Evolutionary conservation across 352 stramenopile species (phyloP), one percentile per base, ranked within the genome.

Genomic region (Peronospora destructor): DNA sequence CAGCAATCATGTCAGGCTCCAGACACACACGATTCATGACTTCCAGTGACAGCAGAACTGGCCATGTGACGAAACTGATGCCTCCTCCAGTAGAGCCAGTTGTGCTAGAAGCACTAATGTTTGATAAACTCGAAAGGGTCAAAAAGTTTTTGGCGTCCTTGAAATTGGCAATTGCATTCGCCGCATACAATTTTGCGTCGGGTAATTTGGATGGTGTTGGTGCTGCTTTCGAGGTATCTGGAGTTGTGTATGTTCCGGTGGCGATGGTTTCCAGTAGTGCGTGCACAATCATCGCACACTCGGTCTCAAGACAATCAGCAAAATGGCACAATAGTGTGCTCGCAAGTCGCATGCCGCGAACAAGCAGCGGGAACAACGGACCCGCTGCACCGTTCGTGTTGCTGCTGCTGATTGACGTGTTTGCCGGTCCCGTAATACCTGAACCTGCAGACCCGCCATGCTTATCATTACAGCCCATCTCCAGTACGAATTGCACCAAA

Each of bases 21-120:
- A 79, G 16, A 29, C 68, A 87, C 37, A 88, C 53, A 19, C 80
- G 80, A 46, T 84, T 88, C 10, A 94, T 53, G 25, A 94, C 83
- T 68, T 94, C 83, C 3, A 94, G 68, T 10, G 80, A 71, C 9
- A 94, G 49, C 13, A 94, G 45, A 9, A 91, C 83, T 1, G 76
- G 81, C 83, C 83, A 94, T 25, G 83, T 91, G 37, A 94, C 83
- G 25, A 81, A 93, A 57, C 75, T 91, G 8, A 79, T 63, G 30
- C 58, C 65, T 30, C 59, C 58, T 17, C 50, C 44, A 35, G 16
- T 16, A n/a, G 36, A 32, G 8, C 30, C 32, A 6, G 48, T 13
- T 25, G 56, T 14, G 43, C 19, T 65, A 10, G 54, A 61, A 9
- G 45, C 28, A 44, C 59, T 69, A 7, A 19, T 17, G 17, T 14